Base-by-base conservation (phyloP, 2,329 filamentous ascomycete species). In the Dothideomycetes sp. region DNA sequence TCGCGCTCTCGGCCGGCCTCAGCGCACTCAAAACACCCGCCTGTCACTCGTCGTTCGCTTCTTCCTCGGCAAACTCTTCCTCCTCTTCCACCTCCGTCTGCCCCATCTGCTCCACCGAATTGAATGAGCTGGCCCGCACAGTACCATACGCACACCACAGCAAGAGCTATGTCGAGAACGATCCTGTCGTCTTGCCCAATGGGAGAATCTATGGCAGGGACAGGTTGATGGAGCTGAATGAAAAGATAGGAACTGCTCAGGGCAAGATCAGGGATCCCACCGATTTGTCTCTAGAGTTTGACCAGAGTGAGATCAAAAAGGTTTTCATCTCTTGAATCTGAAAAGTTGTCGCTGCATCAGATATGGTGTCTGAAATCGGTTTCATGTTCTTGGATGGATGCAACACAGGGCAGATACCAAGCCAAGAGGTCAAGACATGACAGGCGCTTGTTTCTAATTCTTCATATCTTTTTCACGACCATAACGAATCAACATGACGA, bases 61-160 rank as follows among this genome's bases (percentile, higher is more conserved):
- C 74, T 1, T 71, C 69, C 11, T 57, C 60, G 35, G 52, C 55
- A 13, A 63, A 66, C 50, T 56, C 61, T n/a, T 70, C 67, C 19
- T 73, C 82, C 1, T 78, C 78, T 2, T 81, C 63, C 9, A 63
- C 83, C 6, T 81, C 78, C 34, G 78, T 96, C 29, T 98, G 91
- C 53, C 91, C 91, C 3, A 96, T 98, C 56, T 98, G 91, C 68
- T 91, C 83, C 33, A 91, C 83, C 1, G 91, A 98, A 63, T 75
- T 98, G 42, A 96, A 96, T 60, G 84, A 88, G 54, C 74, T 98
- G 23, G 89, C 91, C 2, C 73, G 81, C 37, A 80, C 82, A 52
- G 84, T 98, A 31, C 91, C 91, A 1, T 96, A 96, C 54, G 91
- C 91, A 3, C 84, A 94, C 55, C 91, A 98, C 60, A 88, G 83